Conservation (phyloP, 768 basidiomycete species). For the Phanerochaete sordida region DNA sequence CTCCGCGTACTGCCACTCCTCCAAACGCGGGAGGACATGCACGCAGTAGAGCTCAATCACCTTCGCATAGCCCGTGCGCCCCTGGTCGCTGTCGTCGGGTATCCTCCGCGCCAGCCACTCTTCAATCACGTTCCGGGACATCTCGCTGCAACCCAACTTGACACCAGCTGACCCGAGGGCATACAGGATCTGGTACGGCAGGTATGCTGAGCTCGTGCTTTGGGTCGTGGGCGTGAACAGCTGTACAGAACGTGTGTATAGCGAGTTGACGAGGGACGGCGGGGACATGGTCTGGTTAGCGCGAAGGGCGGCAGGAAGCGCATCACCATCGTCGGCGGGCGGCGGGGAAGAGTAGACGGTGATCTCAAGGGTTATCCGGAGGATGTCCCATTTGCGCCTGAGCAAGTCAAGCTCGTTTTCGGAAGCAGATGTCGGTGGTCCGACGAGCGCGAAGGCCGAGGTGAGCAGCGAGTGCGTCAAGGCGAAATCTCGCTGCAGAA, state of each 20-base stretch:
- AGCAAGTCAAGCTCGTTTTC: slow-evolving; percentile 41
- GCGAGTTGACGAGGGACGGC: slow-evolving; percentile 49
- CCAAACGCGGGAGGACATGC: slow-evolving; percentile 65
- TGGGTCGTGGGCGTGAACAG: slow-evolving; percentile 58
- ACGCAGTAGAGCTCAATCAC: slow-evolving; percentile 75
- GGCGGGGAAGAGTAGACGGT: slow-evolving; percentile 62
- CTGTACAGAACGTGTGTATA: slow-evolving; percentile 61
- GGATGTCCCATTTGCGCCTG: slow-evolving; percentile 84
- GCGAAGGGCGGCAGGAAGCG: slow-evolving; percentile 50
- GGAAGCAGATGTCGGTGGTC: slow-evolving; percentile 32
- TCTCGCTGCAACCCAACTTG: slow-evolving; percentile 57
- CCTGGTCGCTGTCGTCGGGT: slow-evolving; percentile 22
- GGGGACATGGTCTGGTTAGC: slow-evolving; percentile 55
- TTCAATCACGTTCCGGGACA: slow-evolving; percentile 66
- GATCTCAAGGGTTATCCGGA: slow-evolving; percentile 79
- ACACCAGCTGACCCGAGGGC: slow-evolving; percentile 70
- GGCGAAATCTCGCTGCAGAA: slow-evolving; percentile 69
- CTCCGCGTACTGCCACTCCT: slow-evolving; percentile 76
- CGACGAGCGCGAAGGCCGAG: slow-evolving; percentile 63
- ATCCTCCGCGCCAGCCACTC: slow-evolving; percentile 71
- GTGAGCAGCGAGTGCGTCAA: slow-evolving; percentile 62
- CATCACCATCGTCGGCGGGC: slow-evolving; percentile 35
- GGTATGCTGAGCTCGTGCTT: slow-evolving; percentile 46
- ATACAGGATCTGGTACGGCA: slow-evolving; percentile 67
- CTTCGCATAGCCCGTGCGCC: slow-evolving; percentile 63